phyloP scores from a whole-genome alignment of 2,329 filamentous ascomycete species.

The Colletotrichum somersetense region DNA sequence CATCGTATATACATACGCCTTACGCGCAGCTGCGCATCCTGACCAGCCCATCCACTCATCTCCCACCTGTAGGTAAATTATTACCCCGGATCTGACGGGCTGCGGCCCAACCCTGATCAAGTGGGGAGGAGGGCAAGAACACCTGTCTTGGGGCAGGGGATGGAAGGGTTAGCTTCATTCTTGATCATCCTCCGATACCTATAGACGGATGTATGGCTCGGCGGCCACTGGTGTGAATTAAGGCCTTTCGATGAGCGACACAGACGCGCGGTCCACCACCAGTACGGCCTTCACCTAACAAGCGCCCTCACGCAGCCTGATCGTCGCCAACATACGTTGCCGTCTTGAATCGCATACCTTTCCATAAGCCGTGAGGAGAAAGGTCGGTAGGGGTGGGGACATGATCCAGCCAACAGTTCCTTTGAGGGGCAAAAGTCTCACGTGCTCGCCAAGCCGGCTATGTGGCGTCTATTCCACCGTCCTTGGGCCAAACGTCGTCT shows the following conservation, averaged over 20 bases:
- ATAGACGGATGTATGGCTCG: slow-evolving; percentile 7
- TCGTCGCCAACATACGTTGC: background rate
- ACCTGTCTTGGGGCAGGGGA: background rate
- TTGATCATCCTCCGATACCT: background rate
- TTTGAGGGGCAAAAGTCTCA: slow-evolving; percentile 21
- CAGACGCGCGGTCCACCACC: background rate
- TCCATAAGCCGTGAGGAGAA: background rate
- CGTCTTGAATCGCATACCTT: background rate
- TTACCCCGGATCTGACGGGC: slow-evolving; percentile 31
- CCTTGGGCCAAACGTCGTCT: background rate
- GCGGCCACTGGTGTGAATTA: background rate
- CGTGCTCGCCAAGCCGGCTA: slow-evolving; percentile 26
- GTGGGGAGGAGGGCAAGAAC: slow-evolving; percentile 1
- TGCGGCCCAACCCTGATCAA: background rate
- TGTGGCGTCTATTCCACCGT: background rate
- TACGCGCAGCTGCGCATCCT: background rate
- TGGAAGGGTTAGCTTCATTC: slow-evolving; percentile 1
- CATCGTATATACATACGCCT: background rate
- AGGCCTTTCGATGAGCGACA: slow-evolving; percentile 5
- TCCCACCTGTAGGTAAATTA: background rate
- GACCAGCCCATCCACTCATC: background rate
- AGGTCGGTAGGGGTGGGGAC: slow-evolving; percentile 3
- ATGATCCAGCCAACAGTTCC: slow-evolving; percentile 1
- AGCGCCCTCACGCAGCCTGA: background rate
- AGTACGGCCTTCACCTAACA: background rate